Percentiles rank a stretch among this genome's conserved stretches.
Conservation (phyloP, 306 rosid genomes). For the Medicago lupulina region DNA sequence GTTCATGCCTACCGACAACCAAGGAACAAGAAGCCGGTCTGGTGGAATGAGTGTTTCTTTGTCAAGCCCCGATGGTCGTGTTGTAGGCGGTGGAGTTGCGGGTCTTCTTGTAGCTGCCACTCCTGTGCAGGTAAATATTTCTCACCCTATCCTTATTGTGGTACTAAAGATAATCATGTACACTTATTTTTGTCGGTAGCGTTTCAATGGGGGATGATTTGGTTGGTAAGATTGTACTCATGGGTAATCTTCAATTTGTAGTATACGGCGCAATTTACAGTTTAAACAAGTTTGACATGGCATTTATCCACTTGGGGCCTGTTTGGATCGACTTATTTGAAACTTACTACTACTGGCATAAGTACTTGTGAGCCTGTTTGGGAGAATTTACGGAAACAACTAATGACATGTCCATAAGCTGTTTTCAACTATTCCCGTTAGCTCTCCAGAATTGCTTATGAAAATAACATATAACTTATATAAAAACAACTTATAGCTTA, state of each 20-base stretch:
- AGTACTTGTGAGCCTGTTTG: not conserved
- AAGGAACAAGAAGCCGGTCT: conserved; percentile 72
- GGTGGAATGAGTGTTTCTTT: conserved; percentile 79
- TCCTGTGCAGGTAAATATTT: conserved; percentile 72
- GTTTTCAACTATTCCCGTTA: not conserved
- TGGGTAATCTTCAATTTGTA: too few relatives aligned
- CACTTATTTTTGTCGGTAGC: too few relatives aligned
- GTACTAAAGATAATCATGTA: too few relatives aligned
- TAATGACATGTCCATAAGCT: not conserved
- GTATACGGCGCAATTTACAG: too few relatives aligned
- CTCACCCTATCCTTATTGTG: not conserved
- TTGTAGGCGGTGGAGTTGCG: conserved; percentile 75
- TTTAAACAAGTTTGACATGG: too few relatives aligned
- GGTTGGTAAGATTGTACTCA: too few relatives aligned
- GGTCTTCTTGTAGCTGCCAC: conserved; percentile 74
- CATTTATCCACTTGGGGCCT: too few relatives aligned
- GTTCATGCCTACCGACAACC: conserved; percentile 67
- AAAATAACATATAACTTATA: not conserved
- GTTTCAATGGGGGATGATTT: too few relatives aligned
- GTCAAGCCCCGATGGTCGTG: conserved; percentile 72
- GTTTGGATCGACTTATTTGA: too few relatives aligned
- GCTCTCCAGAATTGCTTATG: not conserved
- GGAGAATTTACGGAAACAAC: not conserved
- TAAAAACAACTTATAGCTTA: not conserved
- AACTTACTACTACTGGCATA: too few relatives aligned